Base-by-base conservation (phyloP, 495 filamentous ascomycete species). In the Penicillium argentinense region DNA sequence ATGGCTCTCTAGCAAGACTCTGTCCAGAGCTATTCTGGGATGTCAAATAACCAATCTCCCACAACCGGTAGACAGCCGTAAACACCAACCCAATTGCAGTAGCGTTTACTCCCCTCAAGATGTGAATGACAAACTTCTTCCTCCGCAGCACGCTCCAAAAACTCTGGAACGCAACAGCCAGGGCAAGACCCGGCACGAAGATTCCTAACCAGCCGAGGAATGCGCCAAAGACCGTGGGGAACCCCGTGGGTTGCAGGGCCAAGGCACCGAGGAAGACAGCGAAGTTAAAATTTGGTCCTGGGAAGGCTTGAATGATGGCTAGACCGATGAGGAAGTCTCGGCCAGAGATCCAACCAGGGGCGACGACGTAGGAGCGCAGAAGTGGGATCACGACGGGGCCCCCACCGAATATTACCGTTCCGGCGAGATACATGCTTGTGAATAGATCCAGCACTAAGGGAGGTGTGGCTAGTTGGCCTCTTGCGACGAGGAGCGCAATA, bases 201-300 rank as follows among this genome's bases (percentile, higher is more conserved):
- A 92, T 95, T 2, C 79, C 87, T 1, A 89, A 9, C 47, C 69
- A 84, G 4, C 74, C 84, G n/a, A 91, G 49, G 1, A 87, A 17
- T 0, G 88, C 86, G 9, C 84, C 84, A 16, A 78, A 39, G 30
- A 76, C 57, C 3, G 78, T 62, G 2, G 68, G 69, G 21, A 56
- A 60, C 7, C 19, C 24, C 2, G 72, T 61, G 5, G 65, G 67
- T 0, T 53, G 59, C 0, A 76, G 47, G 1, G 86, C 77, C 1
- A 92, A 67, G 4, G 77, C 66, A 17, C 89, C 87, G 8, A 92
- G 74, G 54, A 84, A 92, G n/a, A 92, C 86, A 3, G 84, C 87
- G 55, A 92, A 91, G 61, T 92, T 95, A 78, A 92, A 91, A 62
- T 95, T 92, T 0, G 89, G 89, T 0, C 89, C 88, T 0, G 88